Evolutionary conservation across 345 rosid genomes (phyloP).

Genomic region (Arabis alpina): DNA sequence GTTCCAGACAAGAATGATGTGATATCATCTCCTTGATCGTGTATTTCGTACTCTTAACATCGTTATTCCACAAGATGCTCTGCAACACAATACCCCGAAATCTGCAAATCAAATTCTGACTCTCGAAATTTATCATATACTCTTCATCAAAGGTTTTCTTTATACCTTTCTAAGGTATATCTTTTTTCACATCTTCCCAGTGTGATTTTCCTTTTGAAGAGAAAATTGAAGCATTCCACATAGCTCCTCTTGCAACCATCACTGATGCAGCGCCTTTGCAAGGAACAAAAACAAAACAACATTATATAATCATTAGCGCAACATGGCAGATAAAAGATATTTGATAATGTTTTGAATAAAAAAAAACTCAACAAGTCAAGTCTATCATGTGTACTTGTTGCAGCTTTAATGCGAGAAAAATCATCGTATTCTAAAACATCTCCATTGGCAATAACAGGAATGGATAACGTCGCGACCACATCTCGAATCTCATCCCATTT

Average conservation of each 20-base stretch:
- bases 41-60: constrained; percentile 84
- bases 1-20: constrained; percentile 83
- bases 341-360: constrained; percentile 1
- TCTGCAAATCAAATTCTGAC: constrained; percentile 21
- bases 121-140: not conserved
- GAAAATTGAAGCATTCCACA: constrained; percentile 94
- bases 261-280: constrained; percentile 78
- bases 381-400: constrained; percentile 61
- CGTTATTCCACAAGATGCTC: constrained; percentile 93
- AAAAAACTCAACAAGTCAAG: not conserved
- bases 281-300: constrained; percentile 12
- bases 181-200: constrained; percentile 77
- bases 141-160: not conserved
- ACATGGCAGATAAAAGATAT: not conserved
- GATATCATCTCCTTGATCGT: constrained; percentile 79
- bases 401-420: constrained; percentile 64
- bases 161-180: constrained; percentile 78
- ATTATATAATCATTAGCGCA: not conserved
- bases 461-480: constrained; percentile 76
- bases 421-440: constrained; percentile 85
- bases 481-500: constrained; percentile 90
- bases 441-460: constrained; percentile 96
- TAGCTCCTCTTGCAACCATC: constrained; percentile 96
- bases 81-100: constrained; percentile 42
- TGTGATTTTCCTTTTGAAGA: constrained; percentile 67